phyloP scores from a whole-genome alignment of 2,329 filamentous ascomycete species.

The Sclerotinia sclerotiorum region DNA sequence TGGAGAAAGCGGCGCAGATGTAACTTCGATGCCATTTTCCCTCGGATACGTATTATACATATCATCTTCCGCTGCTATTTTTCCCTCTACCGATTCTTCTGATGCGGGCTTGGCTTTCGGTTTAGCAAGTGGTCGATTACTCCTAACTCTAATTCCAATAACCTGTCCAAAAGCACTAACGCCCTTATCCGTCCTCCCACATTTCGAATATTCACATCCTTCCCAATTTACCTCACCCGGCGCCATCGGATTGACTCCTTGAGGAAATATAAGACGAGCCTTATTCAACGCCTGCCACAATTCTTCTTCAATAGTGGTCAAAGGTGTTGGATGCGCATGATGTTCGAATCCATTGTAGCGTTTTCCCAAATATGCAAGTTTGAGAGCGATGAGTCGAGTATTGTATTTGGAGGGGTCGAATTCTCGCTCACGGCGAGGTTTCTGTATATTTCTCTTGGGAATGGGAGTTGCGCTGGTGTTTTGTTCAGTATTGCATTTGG shows the following conservation, averaged over 20 bases:
- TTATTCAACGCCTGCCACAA: constrained; percentile 88
- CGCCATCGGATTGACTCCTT: constrained; percentile 44
- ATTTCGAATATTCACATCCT: constrained; percentile 89
- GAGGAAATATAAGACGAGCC: constrained; percentile 75
- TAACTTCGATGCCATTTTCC: constrained; percentile 33
- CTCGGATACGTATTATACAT: constrained; percentile 33
- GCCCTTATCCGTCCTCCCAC: constrained; percentile 86
- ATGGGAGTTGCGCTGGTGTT: constrained; percentile 20
- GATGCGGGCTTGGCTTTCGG: constrained; percentile 26
- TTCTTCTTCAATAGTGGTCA: constrained; percentile 88
- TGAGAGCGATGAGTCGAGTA: constrained; percentile 83
- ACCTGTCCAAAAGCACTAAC: constrained; percentile 98
- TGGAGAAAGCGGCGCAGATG: constrained; percentile 34
- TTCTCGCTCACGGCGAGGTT: constrained; percentile 34
- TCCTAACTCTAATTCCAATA: constrained; percentile 78
- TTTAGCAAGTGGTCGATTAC: constrained; percentile 63
- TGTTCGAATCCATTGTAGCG: constrained; percentile 93
- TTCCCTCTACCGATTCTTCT: constrained; percentile 26
- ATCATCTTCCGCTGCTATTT: constrained; percentile 18
- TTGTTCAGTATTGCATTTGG: background rate
- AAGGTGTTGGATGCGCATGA: constrained; percentile 64
- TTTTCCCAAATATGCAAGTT: constrained; percentile 90
- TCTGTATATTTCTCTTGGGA: constrained; percentile 45
- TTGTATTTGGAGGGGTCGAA: constrained; percentile 79
- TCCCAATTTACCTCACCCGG: constrained; percentile 71